These are phyloP conservation scores for Alternaria gaisen DNA, from an alignment of 2,329 filamentous ascomycete species.

Conservation along the genomic window DNA sequence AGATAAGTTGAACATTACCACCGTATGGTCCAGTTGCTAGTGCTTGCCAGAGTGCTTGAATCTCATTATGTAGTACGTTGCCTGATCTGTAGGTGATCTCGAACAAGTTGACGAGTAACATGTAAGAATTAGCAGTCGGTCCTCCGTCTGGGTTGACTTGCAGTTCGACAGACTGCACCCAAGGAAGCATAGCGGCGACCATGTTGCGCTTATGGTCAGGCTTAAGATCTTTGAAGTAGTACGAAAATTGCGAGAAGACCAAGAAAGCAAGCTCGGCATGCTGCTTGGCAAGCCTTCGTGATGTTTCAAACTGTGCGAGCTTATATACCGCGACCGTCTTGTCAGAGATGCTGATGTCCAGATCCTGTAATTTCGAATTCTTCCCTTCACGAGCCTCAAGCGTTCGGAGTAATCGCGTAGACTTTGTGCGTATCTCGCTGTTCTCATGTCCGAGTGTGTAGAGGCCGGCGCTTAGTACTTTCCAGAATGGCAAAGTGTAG, in stretches of 20 bases:
- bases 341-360: conserved; percentile 97
- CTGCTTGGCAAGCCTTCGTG: conserved; percentile 85
- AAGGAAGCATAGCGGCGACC: conserved; percentile 91
- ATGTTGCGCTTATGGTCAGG: conserved; percentile 89
- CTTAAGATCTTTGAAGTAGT: conserved; percentile 88
- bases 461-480: conserved; percentile 83
- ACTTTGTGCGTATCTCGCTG: conserved; percentile 87
- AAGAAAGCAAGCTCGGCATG: conserved; percentile 90
- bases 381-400: conserved; percentile 84
- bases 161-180: conserved; percentile 94
- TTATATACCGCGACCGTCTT: conserved; percentile 99
- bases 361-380: conserved; percentile 92
- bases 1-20: conserved; percentile 90
- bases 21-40: conserved; percentile 90
- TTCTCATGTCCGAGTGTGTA: conserved; percentile 94
- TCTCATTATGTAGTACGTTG: conserved; percentile 89
- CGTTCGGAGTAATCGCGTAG: conserved; percentile 79
- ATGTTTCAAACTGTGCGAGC: conserved; percentile 95
- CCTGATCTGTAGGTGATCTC: conserved; percentile 96
- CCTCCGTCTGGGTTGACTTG: conserved; percentile 91
- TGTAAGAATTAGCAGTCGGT: conserved; percentile 90
- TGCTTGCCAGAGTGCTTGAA: conserved; percentile 97
- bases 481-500: conserved; percentile 89
- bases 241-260: conserved; percentile 94
- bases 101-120: conserved; percentile 91